Evolutionary conservation across 495 filamentous ascomycete genomes (phyloP), one percentile per base, ranked within the genome.

Genomic region (Neohortaea acidophila): DNA sequence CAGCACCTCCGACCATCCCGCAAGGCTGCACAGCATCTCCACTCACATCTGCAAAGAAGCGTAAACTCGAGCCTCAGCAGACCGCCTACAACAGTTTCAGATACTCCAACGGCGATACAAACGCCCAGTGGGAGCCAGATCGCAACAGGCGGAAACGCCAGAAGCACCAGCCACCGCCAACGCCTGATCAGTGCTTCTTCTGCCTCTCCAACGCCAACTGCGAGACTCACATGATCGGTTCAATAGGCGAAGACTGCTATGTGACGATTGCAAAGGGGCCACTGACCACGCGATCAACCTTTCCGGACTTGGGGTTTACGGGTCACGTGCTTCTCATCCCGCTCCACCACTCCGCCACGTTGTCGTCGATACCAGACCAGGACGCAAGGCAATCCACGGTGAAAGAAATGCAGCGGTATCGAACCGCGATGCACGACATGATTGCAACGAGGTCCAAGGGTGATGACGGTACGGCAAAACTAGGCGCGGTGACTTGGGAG

Each of bases 241-340:
- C 76, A 18, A 84, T 97, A 48, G 89, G 79, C 31, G 69, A 77
- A 20, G 80, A 93, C 33, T 57, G 72, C 37, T 96, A 96, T 55
- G 63, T 96, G 28, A 89, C 86, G 33, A 89, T 75, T 21, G 83
- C 91, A 32, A 94, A 93, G 60, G 89, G 89, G 0, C 85, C 89
- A 4, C 70, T 97, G 9, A 75, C 78, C 0, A 77, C 76, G 0
- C 49, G 65, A 0, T 58, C 67, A 9, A 82, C 73, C 8, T 91
- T 79, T 52, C 63, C 69, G 2, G 64, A 66, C 9, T 66, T 94
- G 2, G 58, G 65, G n/a, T 87, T 84, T 55, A 84, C 85, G 0
- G 69, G 71, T 12, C 89, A 96, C 57, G 73, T 91, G 44, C 77
- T 97, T 39, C 87, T 97, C 52, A 85, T 94, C 36, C 84, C 91